Evolutionary conservation across 495 filamentous ascomycete species (phyloP).

Genomic region (Lophiotrema nucula): DNA sequence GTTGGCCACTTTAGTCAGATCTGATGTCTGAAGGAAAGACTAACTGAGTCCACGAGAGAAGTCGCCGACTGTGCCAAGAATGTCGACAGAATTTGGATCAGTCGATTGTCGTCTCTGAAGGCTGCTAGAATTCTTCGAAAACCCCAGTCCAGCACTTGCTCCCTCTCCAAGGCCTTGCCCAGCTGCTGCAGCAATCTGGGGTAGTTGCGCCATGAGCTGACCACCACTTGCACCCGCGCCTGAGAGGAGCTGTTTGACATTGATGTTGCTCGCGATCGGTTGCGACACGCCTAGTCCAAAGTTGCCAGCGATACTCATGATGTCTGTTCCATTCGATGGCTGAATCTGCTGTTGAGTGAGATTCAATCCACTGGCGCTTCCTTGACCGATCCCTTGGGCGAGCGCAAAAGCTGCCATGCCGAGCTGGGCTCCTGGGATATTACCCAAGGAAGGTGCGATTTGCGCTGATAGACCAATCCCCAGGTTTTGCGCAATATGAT

Average conservation of each 20-base stretch:
- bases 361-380: slow-evolving; percentile 13
- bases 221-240: not conserved
- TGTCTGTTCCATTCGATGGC: slow-evolving; percentile 1
- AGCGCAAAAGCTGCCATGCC: slow-evolving; percentile 15
- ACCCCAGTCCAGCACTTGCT: slow-evolving; percentile 12
- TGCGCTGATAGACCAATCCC: slow-evolving; percentile 9
- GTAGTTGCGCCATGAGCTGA: slow-evolving; percentile 10
- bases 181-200: slow-evolving; percentile 8
- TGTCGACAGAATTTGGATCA: not conserved
- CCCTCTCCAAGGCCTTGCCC: slow-evolving; percentile 10
- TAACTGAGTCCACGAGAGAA: slow-evolving; percentile 12
- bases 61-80: not conserved
- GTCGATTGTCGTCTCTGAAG: not conserved
- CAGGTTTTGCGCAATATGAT: slow-evolving; percentile 13
- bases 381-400: slow-evolving; percentile 16
- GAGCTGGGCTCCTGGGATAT: not conserved
- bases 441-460: slow-evolving; percentile 1
- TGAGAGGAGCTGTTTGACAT: not conserved
- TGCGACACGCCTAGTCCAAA: slow-evolving; percentile 10
- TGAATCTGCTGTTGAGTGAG: slow-evolving; percentile 3
- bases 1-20: slow-evolving; percentile 3
- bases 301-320: slow-evolving; percentile 11
- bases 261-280: slow-evolving; percentile 13
- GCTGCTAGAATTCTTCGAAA: not conserved
- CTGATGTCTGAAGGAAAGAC: slow-evolving; percentile 6